phyloP scores from a whole-genome alignment of 2,329 filamentous ascomycete species.

The Neonectria sp. region DNA sequence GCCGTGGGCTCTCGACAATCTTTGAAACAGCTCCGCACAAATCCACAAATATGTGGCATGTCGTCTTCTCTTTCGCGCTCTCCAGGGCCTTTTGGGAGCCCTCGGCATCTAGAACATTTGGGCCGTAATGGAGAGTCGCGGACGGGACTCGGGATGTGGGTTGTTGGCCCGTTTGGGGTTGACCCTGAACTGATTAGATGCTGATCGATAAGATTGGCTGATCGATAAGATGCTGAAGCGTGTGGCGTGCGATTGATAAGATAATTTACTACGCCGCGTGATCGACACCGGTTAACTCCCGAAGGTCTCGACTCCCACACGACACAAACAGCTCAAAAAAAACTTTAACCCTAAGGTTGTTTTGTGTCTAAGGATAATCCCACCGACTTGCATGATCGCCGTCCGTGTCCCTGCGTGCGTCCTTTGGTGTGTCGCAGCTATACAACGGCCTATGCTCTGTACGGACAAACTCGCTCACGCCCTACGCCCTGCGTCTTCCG shows the following conservation, averaged over 20 bases:
- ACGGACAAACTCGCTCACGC: neutral
- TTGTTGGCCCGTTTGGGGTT: neutral
- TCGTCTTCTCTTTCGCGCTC: neutral
- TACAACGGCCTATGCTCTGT: neutral
- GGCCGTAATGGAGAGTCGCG: neutral
- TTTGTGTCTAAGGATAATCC: conserved; percentile 8
- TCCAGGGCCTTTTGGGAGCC: neutral
- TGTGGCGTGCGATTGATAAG: conserved; percentile 33
- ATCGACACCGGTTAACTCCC: neutral
- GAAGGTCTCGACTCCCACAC: neutral
- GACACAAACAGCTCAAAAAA: neutral
- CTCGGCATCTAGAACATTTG: conserved; percentile 6
- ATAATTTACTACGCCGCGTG: conserved; percentile 13
- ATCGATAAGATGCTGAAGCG: conserved; percentile 35
- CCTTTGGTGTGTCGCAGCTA: neutral
- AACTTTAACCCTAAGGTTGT: conserved; percentile 11
- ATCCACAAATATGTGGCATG: conserved; percentile 5
- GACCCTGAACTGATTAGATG: conserved; percentile 29
- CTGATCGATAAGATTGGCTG: conserved; percentile 32
- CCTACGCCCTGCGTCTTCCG: neutral
- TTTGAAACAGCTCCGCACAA: neutral
- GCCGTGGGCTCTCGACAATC: neutral
- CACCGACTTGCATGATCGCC: neutral
- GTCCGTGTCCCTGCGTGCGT: neutral
- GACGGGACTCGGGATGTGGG: neutral